Conservation (phyloP, 2,329 filamentous ascomycete genomes). For the Ophiosphaerella herpotricha region DNA sequence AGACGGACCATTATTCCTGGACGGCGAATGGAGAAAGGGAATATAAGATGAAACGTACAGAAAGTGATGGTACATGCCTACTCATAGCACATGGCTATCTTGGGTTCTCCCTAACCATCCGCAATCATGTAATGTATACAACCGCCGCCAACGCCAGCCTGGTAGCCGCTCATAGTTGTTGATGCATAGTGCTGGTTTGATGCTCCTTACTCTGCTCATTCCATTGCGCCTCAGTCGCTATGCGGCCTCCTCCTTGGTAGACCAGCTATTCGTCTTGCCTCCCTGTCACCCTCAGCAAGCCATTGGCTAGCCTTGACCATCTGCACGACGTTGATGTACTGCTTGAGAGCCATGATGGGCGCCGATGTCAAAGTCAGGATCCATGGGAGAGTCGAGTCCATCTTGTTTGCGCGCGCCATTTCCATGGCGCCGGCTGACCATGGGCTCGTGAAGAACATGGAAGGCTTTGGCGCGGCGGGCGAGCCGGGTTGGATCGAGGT, state of each 20-base stretch:
- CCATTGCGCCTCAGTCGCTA: not conserved
- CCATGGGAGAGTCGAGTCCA: conserved; percentile 68
- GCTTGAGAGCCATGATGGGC: conserved; percentile 89
- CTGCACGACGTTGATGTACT: conserved; percentile 92
- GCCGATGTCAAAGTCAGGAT: conserved; percentile 78
- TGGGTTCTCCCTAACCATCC: not conserved
- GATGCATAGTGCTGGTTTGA: not conserved
- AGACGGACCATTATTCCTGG: not conserved
- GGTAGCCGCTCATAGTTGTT: not conserved
- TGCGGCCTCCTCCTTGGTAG: conserved; percentile 33
- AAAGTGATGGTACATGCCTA: not conserved
- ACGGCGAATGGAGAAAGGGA: not conserved
- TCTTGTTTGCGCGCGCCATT: conserved; percentile 87
- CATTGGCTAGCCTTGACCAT: conserved; percentile 90
- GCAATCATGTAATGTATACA: not conserved
- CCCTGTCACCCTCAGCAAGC: conserved; percentile 88
- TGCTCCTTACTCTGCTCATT: conserved; percentile 22
- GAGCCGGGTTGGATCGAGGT: conserved; percentile 62
- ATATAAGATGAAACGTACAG: not conserved
- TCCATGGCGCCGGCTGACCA: conserved; percentile 93
- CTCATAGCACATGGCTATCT: not conserved
- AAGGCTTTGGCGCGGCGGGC: conserved; percentile 70
- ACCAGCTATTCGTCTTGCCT: conserved; percentile 58
- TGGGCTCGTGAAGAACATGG: conserved; percentile 81
- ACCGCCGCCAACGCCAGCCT: conserved; percentile 1